Evolutionary conservation across 2,329 filamentous ascomycete genomes (phyloP).

Genomic region (Colletotrichum nymphaeae): DNA sequence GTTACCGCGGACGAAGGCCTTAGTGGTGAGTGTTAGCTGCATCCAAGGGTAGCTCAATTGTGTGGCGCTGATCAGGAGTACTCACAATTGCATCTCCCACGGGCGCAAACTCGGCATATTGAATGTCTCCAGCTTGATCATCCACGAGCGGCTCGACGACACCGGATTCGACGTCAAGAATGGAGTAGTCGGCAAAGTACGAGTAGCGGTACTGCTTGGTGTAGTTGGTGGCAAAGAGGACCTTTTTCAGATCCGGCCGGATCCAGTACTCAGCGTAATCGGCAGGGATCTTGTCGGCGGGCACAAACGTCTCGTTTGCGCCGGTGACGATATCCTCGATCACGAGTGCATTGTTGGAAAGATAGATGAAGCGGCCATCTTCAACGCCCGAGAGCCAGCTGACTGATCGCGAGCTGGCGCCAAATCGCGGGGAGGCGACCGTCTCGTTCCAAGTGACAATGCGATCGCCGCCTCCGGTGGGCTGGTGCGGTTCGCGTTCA

Average conservation of each 20-base stretch:
- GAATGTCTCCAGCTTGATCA: slow-evolving; percentile 72
- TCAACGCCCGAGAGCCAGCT: slow-evolving; percentile 68
- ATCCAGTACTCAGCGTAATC: slow-evolving; percentile 70
- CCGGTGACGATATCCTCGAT: slow-evolving; percentile 72
- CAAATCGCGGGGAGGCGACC: slow-evolving; percentile 57
- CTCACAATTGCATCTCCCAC: slow-evolving; percentile 61
- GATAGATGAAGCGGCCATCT: slow-evolving; percentile 72
- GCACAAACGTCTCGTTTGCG: slow-evolving; percentile 66
- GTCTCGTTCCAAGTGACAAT: slow-evolving; percentile 72
- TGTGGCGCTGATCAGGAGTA: not conserved
- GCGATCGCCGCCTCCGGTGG: slow-evolving; percentile 65
- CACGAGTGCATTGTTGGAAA: slow-evolving; percentile 62
- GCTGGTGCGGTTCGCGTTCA: slow-evolving; percentile 65
- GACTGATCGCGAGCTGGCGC: slow-evolving; percentile 59
- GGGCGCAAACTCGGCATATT: slow-evolving; percentile 73
- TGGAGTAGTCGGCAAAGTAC: slow-evolving; percentile 74
- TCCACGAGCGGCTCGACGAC: slow-evolving; percentile 64
- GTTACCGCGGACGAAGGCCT: slow-evolving; percentile 74
- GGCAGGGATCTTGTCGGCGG: slow-evolving; percentile 66
- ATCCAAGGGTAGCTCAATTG: not conserved
- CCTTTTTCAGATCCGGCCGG: slow-evolving; percentile 66
- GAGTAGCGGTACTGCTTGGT: slow-evolving; percentile 77
- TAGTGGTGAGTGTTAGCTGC: not conserved
- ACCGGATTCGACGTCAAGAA: slow-evolving; percentile 71
- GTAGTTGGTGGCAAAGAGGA: slow-evolving; percentile 73